Percentiles rank a stretch among this genome's conserved stretches.
phyloP scores from a whole-genome alignment of 139 green algal genomes.

The Astrephomene gubernaculifera region DNA sequence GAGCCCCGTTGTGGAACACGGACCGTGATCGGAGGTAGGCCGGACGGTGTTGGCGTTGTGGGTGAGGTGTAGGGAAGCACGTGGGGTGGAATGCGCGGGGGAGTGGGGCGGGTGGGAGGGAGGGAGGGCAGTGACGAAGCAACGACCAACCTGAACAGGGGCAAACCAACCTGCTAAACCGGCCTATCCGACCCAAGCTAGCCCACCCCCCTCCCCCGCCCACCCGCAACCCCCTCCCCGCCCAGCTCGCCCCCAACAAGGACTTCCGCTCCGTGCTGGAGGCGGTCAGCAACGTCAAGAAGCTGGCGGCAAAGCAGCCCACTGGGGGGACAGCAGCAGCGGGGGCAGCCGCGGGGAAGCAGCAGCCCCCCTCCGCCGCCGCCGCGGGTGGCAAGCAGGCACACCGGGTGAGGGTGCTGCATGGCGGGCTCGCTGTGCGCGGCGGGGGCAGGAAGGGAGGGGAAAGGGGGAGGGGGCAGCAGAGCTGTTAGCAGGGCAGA shows the following conservation, averaged over 20 bases:
- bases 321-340: not conserved
- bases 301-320: constrained; percentile 16
- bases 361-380: not conserved
- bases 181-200: not conserved
- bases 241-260: constrained; percentile 46
- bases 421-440: too few species aligned
- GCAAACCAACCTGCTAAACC: too few species aligned
- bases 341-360: not conserved
- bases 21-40: not conserved
- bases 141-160: too few species aligned
- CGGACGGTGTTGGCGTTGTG: not conserved
- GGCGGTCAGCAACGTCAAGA: constrained; percentile 13
- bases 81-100: not conserved
- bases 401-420: too few species aligned
- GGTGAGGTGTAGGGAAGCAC: not conserved
- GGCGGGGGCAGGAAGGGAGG: too few species aligned
- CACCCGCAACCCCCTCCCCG: not conserved
- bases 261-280: constrained; percentile 48
- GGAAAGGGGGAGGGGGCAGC: too few species aligned
- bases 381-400: not conserved
- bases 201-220: not conserved
- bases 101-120: not conserved
- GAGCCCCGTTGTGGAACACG: too few species aligned
- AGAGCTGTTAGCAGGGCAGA: too few species aligned
- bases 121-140: too few species aligned